Evolutionary conservation across 495 filamentous ascomycete genomes (phyloP).

Genomic region (Penicillium subrubescens): DNA sequence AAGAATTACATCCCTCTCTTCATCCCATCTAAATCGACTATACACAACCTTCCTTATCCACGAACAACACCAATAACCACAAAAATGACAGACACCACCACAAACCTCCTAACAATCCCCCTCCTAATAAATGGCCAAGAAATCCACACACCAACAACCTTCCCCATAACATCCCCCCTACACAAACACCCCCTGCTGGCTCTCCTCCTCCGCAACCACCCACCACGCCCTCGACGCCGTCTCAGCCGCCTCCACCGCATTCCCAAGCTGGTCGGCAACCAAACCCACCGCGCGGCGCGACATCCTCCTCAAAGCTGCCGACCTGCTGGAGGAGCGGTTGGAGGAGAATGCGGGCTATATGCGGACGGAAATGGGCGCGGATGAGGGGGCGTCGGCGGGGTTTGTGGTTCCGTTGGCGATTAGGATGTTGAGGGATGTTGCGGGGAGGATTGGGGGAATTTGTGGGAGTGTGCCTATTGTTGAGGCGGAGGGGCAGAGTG

Average conservation of each 20-base stretch:
- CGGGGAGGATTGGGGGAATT: constrained; percentile 63
- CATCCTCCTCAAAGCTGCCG: constrained; percentile 73
- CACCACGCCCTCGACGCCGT: constrained; percentile 64
- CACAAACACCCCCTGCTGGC: constrained; percentile 65
- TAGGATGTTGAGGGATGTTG: constrained; percentile 70
- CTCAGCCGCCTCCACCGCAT: constrained; percentile 66
- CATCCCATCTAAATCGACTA: not conserved
- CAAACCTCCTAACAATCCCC: constrained; percentile 48
- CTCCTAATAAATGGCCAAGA: constrained; percentile 74
- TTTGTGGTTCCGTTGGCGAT: constrained; percentile 64
- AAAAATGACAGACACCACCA: constrained; percentile 7
- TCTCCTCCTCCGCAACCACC: constrained; percentile 60
- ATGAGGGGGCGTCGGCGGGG: constrained; percentile 41
- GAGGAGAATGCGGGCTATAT: constrained; percentile 64
- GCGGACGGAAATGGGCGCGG: constrained; percentile 71
- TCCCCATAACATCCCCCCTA: constrained; percentile 67
- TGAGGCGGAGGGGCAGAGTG: constrained; percentile 55
- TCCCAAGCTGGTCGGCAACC: constrained; percentile 69
- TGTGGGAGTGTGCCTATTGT: constrained; percentile 65
- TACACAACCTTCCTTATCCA: not conserved
- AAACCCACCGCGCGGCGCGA: constrained; percentile 65
- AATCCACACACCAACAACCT: constrained; percentile 54
- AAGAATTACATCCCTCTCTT: not conserved
- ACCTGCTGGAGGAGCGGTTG: constrained; percentile 61
- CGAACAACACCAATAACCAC: not conserved